These are phyloP conservation scores for Clavaria fumosa DNA, from an alignment of 768 basidiomycete species.

Conservation along the genomic window DNA sequence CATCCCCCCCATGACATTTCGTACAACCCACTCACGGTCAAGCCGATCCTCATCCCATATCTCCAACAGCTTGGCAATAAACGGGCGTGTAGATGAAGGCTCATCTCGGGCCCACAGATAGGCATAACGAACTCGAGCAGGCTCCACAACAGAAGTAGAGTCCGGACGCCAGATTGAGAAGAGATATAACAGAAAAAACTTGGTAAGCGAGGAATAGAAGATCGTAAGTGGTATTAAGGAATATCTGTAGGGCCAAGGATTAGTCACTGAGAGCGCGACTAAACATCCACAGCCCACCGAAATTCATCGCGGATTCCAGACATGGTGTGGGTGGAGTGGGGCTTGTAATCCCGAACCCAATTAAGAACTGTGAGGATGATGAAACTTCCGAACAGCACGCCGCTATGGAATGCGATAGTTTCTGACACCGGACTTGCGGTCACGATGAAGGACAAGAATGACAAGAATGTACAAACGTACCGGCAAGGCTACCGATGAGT, in stretches of 20 bases:
- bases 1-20: slow-evolving; percentile 76
- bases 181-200: slow-evolving; percentile 69
- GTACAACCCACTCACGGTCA: slow-evolving; percentile 71
- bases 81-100: slow-evolving; percentile 9
- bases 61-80: slow-evolving; percentile 24
- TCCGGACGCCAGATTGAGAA: slow-evolving; percentile 67
- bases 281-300: too few relatives aligned
- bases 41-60: slow-evolving; percentile 58
- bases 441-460: not conserved
- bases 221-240: slow-evolving; percentile 66
- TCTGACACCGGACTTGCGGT: slow-evolving; percentile 27
- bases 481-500: slow-evolving; percentile 49
- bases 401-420: slow-evolving; percentile 58
- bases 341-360: slow-evolving; percentile 12
- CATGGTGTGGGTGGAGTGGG: slow-evolving; percentile 4
- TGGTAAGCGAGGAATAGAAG: slow-evolving; percentile 73
- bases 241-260: slow-evolving; percentile 25
- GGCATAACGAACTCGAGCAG: slow-evolving; percentile 13
- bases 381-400: slow-evolving; percentile 44
- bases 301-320: slow-evolving; percentile 52
- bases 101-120: slow-evolving; percentile 3
- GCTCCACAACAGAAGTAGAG: slow-evolving; percentile 12
- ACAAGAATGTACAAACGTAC: slow-evolving; percentile 23
- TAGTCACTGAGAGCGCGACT: slow-evolving; percentile 1
- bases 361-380: slow-evolving; percentile 31